Percentiles rank a stretch among this genome's conserved stretches.
Conservation (phyloP, 1,139 yeast species). For the Geotrichum candidum region DNA sequence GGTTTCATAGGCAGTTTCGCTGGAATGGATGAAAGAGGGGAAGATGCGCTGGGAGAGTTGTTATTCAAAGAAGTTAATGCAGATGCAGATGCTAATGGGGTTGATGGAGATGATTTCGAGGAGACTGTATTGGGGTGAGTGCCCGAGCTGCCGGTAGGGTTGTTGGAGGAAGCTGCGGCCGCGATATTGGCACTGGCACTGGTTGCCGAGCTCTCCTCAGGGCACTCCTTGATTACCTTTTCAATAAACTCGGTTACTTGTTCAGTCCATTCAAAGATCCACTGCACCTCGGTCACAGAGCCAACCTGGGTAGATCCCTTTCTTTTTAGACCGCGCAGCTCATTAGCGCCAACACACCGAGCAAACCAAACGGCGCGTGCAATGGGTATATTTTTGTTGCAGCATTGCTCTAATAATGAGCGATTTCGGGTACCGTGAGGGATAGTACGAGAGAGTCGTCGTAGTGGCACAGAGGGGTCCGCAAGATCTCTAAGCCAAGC, state of each 20-base stretch:
- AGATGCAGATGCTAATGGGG: constrained; percentile 18
- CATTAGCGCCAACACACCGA: constrained; percentile 79
- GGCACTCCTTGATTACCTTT: constrained; percentile 36
- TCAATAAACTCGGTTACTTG: constrained; percentile 60
- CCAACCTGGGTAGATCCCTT: constrained; percentile 37
- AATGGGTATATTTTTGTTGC: constrained; percentile 60
- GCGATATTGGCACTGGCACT: constrained; percentile 1
- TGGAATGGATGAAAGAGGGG: constrained; percentile 4
- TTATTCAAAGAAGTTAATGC: constrained; percentile 14
- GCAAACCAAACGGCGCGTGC: constrained; percentile 85
- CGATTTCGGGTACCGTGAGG: constrained; percentile 87
- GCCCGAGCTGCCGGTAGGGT: background rate
- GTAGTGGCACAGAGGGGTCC: constrained; percentile 56
- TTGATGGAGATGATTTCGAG: constrained; percentile 5
- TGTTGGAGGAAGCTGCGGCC: constrained; percentile 1
- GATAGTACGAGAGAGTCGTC: constrained; percentile 65
- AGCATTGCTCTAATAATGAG: constrained; percentile 64
- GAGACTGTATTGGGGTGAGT: background rate
- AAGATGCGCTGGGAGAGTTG: constrained; percentile 6
- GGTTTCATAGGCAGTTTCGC: constrained; percentile 13
- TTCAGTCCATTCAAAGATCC: constrained; percentile 87
- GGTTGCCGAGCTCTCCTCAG: constrained; percentile 1
- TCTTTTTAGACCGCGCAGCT: constrained; percentile 59
- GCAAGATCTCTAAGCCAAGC: constrained; percentile 81
- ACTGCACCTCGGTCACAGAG: constrained; percentile 45